Evolutionary conservation across 1,284 basidiomycete genomes (phyloP).

Genomic region (Boletus chippewaensis): DNA sequence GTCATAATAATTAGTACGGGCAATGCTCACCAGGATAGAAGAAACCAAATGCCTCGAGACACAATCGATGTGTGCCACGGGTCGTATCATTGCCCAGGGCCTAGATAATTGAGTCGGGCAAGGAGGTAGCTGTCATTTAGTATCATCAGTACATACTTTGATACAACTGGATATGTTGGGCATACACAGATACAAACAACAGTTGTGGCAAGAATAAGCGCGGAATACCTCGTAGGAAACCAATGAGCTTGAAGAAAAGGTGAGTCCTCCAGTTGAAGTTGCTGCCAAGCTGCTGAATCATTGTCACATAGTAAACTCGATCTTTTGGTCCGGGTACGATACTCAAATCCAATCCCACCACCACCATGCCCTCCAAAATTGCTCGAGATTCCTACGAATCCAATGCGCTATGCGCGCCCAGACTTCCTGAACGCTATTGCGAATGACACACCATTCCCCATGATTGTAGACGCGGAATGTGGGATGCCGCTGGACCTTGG

Average conservation of each 20-base stretch:
- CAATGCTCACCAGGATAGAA: neutral
- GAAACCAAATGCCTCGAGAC: neutral
- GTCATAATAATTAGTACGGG: neutral
- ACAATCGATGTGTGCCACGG: neutral
- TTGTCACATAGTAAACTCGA: slow-evolving; percentile 59
- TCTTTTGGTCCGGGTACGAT: slow-evolving; percentile 86
- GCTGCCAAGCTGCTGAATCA: neutral
- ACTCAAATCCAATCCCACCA: slow-evolving; percentile 85
- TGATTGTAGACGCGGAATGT: slow-evolving; percentile 91
- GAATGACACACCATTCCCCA: slow-evolving; percentile 75
- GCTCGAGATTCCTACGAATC: slow-evolving; percentile 80
- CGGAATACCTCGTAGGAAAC: neutral
- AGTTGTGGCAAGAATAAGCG: slow-evolving; percentile 1
- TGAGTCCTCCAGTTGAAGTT: slow-evolving; percentile 1
- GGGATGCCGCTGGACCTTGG: slow-evolving; percentile 91
- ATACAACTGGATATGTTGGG: no score
- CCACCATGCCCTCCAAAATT: slow-evolving; percentile 95
- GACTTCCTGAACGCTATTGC: slow-evolving; percentile 79
- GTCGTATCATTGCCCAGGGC: no score
- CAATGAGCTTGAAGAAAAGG: slow-evolving; percentile 34
- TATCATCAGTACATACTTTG: no score
- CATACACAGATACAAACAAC: slow-evolving; percentile 18
- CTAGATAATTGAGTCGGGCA: neutral
- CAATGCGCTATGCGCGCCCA: slow-evolving; percentile 77
- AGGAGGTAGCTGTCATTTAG: neutral